Conservation (phyloP, 495 filamentous ascomycete genomes). For the Barbatosphaeria neglecta region DNA sequence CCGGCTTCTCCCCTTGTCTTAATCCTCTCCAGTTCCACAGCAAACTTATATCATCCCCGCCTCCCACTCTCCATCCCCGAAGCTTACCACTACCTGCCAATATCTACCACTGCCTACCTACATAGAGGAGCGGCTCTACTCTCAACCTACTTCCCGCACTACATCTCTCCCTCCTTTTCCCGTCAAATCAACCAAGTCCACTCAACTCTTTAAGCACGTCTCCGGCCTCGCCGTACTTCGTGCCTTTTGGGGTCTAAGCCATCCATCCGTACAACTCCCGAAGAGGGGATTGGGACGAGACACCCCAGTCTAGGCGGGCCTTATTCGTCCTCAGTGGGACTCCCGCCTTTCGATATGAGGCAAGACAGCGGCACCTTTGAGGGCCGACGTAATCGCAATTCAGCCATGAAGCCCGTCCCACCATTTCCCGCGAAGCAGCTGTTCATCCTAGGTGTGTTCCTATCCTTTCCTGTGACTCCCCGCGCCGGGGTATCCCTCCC, state of each 20-base stretch:
- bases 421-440: constrained; percentile 49
- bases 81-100: not conserved
- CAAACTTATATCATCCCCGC: not conserved
- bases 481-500: not conserved
- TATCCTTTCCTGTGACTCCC: not conserved
- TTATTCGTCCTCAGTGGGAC: too few species aligned
- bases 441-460: constrained; percentile 55
- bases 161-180: too few species aligned
- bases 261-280: too few species aligned
- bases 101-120: too few species aligned
- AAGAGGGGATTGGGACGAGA: too few species aligned
- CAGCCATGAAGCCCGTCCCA: constrained; percentile 12
- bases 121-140: too few species aligned
- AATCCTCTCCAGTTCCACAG: not conserved
- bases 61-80: not conserved
- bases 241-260: too few species aligned
- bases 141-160: too few species aligned
- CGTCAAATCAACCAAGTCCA: too few species aligned
- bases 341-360: not conserved
- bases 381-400: constrained; percentile 5
- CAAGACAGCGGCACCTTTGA: constrained; percentile 5
- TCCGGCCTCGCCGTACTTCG: too few species aligned
- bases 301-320: too few species aligned
- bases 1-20: not conserved
- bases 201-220: too few species aligned